A percentile compares a stretch with the other conserved stretches of the same genome.
Evolutionary conservation across 1,139 yeast genomes (phyloP).

Genomic region (Arxiozyma slooffiae): DNA sequence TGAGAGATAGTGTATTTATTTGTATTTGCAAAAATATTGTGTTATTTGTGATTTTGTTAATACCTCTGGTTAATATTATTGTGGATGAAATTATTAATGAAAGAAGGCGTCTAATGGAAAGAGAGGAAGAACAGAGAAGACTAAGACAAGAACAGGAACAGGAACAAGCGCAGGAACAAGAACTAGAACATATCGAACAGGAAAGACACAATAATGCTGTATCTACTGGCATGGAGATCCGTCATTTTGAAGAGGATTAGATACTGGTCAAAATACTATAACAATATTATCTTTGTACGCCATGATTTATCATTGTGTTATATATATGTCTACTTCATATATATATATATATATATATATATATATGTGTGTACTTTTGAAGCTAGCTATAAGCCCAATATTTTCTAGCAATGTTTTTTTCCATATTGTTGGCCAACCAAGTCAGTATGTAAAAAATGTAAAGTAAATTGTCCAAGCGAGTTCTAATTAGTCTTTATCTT

Average conservation of each 20-base stretch:
- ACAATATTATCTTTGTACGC: too few species aligned
- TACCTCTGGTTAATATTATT: slow-evolving; percentile 16
- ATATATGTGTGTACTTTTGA: too few species aligned
- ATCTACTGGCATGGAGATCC: not conserved
- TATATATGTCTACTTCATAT: too few species aligned
- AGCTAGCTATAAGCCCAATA: not conserved
- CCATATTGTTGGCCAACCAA: too few species aligned
- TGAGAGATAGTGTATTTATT: slow-evolving; percentile 13
- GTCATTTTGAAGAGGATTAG: not conserved
- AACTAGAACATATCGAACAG: not conserved
- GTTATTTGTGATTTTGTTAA: slow-evolving; percentile 17
- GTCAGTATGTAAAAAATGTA: too few species aligned
- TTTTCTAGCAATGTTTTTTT: too few species aligned
- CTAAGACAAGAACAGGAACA: not conserved
- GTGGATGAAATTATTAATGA: slow-evolving; percentile 12
- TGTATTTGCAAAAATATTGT: slow-evolving; percentile 17
- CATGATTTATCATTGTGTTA: not conserved
- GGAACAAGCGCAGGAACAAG: not conserved
- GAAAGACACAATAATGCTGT: not conserved
- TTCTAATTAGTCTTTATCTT: not conserved
- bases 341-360: too few species aligned
- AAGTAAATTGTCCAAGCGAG: not conserved
- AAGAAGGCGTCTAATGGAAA: slow-evolving; percentile 3
- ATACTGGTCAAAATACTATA: not conserved
- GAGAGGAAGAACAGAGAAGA: slow-evolving; percentile 2